These are phyloP conservation scores for Ascochyta pisi DNA, from an alignment of 2,329 filamentous ascomycete species.

Conservation along the genomic window DNA sequence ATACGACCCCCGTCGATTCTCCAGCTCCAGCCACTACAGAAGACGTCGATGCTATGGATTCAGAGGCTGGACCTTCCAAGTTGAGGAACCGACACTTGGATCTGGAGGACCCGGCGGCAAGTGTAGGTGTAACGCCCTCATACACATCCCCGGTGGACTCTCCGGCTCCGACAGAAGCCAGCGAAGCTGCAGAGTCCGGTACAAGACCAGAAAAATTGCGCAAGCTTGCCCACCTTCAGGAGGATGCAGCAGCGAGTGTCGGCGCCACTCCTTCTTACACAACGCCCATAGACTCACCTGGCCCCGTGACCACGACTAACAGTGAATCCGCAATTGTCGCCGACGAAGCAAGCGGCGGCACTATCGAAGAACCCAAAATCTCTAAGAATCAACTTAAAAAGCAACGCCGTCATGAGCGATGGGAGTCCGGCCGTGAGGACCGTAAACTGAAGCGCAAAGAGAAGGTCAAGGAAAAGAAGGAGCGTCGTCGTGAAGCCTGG, in stretches of 20 bases:
- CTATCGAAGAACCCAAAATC: slow-evolving; percentile 50
- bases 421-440: slow-evolving; percentile 72
- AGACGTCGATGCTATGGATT: slow-evolving; percentile 1
- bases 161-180: slow-evolving; percentile 13
- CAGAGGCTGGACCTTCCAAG: slow-evolving; percentile 6
- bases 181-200: slow-evolving; percentile 51
- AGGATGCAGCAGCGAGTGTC: slow-evolving; percentile 13
- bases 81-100: slow-evolving; percentile 12
- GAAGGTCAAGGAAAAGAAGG: slow-evolving; percentile 60
- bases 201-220: slow-evolving; percentile 63
- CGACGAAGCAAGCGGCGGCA: slow-evolving; percentile 12
- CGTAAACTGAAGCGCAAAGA: slow-evolving; percentile 66
- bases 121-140: slow-evolving; percentile 14
- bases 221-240: slow-evolving; percentile 54
- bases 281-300: slow-evolving; percentile 18
- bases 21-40: slow-evolving; percentile 6
- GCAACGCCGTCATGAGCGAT: slow-evolving; percentile 71
- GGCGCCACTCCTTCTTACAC: slow-evolving; percentile 20
- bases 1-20: slow-evolving; percentile 18
- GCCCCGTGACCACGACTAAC: slow-evolving; percentile 20
- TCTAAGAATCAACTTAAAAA: slow-evolving; percentile 92
- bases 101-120: slow-evolving; percentile 13
- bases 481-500: slow-evolving; percentile 57
- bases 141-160: slow-evolving; percentile 16
- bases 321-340: slow-evolving; percentile 14